Conservation (phyloP, 164 flowering plant species). For the Vitis rupestris region DNA sequence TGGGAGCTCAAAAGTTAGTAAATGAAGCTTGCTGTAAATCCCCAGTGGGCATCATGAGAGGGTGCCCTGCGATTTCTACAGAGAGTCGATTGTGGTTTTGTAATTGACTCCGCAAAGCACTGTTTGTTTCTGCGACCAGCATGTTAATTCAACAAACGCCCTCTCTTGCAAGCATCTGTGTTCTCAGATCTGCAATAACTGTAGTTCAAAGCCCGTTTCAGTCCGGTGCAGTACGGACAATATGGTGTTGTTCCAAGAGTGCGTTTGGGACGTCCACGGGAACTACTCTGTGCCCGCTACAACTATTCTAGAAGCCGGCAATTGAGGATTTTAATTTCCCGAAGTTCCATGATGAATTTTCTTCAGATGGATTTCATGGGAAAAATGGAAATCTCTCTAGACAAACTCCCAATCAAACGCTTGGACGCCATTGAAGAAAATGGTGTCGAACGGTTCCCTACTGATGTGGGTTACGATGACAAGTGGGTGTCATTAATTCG, state of each 20-base stretch:
- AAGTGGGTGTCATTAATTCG: too few species aligned
- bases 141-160: constrained; percentile 41
- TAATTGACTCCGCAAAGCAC: constrained; percentile 80
- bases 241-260: constrained; percentile 21
- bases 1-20: too few species aligned
- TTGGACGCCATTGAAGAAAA: too few species aligned
- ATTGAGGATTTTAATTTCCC: too few species aligned
- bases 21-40: too few species aligned
- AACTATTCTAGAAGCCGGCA: too few species aligned
- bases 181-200: constrained; percentile 32
- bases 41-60: not conserved
- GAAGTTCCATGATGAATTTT: too few species aligned
- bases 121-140: constrained; percentile 42
- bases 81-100: constrained; percentile 45
- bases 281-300: constrained; percentile 43
- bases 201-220: constrained; percentile 22
- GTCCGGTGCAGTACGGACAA: constrained; percentile 27
- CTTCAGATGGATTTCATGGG: too few species aligned
- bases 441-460: too few species aligned
- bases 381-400: too few species aligned
- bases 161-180: constrained; percentile 38
- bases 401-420: too few species aligned
- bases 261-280: constrained; percentile 67
- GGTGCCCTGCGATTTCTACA: constrained; percentile 68
- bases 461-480: too few species aligned